Base-by-base conservation (phyloP, 768 basidiomycete genomes). In the Collybia sordida region DNA sequence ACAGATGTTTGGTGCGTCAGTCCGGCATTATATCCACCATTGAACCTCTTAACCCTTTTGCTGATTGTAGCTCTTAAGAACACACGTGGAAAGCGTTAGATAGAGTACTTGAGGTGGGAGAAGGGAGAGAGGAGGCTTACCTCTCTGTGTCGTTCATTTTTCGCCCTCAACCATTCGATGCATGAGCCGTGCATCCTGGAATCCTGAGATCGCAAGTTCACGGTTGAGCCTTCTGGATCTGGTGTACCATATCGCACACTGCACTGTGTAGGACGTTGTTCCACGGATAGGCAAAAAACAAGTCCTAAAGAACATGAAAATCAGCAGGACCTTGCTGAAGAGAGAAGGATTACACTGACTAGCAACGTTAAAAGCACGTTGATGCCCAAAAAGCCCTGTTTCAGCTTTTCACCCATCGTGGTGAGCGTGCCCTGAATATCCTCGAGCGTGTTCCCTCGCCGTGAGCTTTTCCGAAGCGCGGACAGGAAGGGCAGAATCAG, bases 231-330 rank as follows among this genome's bases (percentile, higher is more conserved):
- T 86, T 95, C 48, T 98, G 77, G 39, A 98, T 86, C 66, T 98
- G 97, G 63, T 98, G 97, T 1, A 98, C 77, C 50, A 97, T 74
- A 64, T 99, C 97, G 63, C 98, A 98, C 15, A 97, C 93, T 25
- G 94, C 88, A 60, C 91, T 93, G 64, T 99, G 97, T 24, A 98
- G 71, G 66, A 98, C 98, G 64, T 98, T 98, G 69, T 99, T 98
- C 88, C 91, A 93, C 0, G 95, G 94, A 60, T 88, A 97, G 52
- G 89, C 86, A 64, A 98, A 98, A 75, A 98, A 98, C 28, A 98
- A 76, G 59, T 95, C 90, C 93, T 96, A 58, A 38, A 43, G 15
- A 23, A 42, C 19, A 6, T 15, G 42, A 28, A 15, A 36, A 18
- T 7, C 5, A n/a, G 27, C 46, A 51, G 19, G 23, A 9, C 17